A percentile compares a stretch with the other conserved stretches of the same genome.
phyloP scores from a whole-genome alignment of 1,284 basidiomycete genomes.

The Hemileia vastatrix region DNA sequence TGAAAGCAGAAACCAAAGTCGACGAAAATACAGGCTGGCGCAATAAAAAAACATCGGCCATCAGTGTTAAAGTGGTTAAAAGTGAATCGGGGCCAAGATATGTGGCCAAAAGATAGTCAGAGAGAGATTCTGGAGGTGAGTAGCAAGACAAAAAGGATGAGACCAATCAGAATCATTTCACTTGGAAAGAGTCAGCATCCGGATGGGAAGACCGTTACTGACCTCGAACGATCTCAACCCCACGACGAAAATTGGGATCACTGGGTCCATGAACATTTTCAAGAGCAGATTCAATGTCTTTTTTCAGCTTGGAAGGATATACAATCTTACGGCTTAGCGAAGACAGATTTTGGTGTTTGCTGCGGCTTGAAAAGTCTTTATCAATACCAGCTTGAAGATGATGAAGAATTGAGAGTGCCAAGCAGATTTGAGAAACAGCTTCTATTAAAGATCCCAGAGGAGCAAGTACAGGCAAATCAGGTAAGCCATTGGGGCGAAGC shows the following conservation, averaged over 20 bases:
- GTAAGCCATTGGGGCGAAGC: not conserved
- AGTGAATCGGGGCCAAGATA: conserved; percentile 12
- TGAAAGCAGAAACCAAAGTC: conserved; percentile 2
- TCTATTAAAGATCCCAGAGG: not conserved
- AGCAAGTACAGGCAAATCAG: not conserved
- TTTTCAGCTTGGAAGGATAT: not conserved
- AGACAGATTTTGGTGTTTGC: no score
- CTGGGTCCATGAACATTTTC: not conserved
- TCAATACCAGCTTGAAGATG: not conserved
- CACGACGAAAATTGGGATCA: conserved; percentile 8
- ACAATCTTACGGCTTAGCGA: no score
- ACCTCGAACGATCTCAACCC: conserved; percentile 14
- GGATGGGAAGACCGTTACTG: not conserved
- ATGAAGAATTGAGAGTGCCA: conserved; percentile 6
- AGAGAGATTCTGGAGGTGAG: conserved; percentile 7
- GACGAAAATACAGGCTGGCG: not conserved
- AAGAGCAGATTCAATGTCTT: not conserved
- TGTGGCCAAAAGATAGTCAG: conserved; percentile 11
- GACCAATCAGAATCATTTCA: not conserved
- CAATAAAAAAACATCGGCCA: conserved; percentile 10
- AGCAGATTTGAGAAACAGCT: not conserved
- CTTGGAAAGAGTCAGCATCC: not conserved
- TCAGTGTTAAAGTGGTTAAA: not conserved
- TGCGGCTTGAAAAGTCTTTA: not conserved
- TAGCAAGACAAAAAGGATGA: no score